Evolutionary conservation across 2,329 filamentous ascomycete species (phyloP), one percentile per base, ranked within the genome.

Genomic region (Hypoxylon sp.): DNA sequence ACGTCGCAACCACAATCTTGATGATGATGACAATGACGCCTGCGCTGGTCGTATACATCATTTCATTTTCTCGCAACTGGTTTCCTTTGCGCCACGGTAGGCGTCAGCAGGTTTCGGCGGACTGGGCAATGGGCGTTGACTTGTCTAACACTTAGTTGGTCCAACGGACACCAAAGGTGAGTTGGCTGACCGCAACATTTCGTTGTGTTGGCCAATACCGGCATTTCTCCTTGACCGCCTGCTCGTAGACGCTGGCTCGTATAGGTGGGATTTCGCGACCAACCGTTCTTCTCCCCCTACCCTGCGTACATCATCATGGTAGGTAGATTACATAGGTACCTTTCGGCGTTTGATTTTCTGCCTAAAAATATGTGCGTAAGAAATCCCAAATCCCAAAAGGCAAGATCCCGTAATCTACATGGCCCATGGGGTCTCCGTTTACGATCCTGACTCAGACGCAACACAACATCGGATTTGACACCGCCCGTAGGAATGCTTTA

Each of bases 401-500:
- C 46, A 58, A 59, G 54, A 66, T 71, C 69, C 65, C 60, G 66
- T 69, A 69, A 69, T 64, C 24, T 27, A 27, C 59, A 37, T 29
- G 39, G 35, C 52, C 52, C 52, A 54, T 54, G 52, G 52, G 52
- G 61, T 65, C 63, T 69, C 53, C 61, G 62, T 65, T 62, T 67
- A 67, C 21, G 19, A 70, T 60, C 73, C 63, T 75, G 74, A 75
- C 67, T 76, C 74, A 76, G 74, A 76, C 72, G 68, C 65, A 67
- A 74, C 72, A 61, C 72, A 64, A 72, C 48, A n/a, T 56, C 53
- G 57, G 32, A 58, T 65, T 62, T 63, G 50, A 65, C 61, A 59
- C 71, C 68, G 64, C 70, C 70, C 70, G 66, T 54, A 61, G 64
- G 53, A 67, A 67, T 54, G 54, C 46, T 62, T 32, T 56, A 44